Evolutionary conservation across 768 basidiomycete genomes (phyloP), one percentile per base, ranked within the genome.

Genomic region (Rubroboletus pulcherrimus): DNA sequence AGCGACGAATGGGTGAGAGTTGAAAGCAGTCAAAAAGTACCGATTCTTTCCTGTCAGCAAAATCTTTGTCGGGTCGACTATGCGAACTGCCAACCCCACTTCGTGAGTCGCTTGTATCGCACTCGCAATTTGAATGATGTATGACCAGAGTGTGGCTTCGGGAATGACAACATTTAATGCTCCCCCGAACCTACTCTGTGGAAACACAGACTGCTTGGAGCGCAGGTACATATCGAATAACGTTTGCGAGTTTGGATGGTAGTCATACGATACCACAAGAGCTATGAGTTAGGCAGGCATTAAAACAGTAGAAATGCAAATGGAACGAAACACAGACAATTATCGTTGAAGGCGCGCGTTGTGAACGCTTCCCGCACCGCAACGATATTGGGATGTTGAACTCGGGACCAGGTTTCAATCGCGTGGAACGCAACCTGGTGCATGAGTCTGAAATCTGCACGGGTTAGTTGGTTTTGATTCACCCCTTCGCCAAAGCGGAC

Each of bases 351-450:
- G 0, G 90, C 84, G 30, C 87, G 81, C 0, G 96, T 96, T 0
- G 97, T 98, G 75, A 99, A 98, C 0, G 96, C 97, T 69, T 98
- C 97, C 47, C 83, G 81, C 21, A 98, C 75, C 9, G 82, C 71
- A 15, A 96, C 84, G 56, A 99, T 86, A 59, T 82, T 86, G 1
- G 97, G 94, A 73, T 98, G 96, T 17, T 77, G 81, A 53, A 98
- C 77, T 42, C 81, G 78, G 1, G 85, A 83, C 97, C 97, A 99
- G 15, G 83, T 75, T 60, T 97, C 95, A 44, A 98, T 87, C 9
- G 84, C 74, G 12, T 73, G 74, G 64, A 99, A 95, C 1, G 96
- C 94, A 21, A 79, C 75, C 65, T 92, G 91, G 60, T 91, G 84
- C 63, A 78, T 81, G 49, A 98, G 74, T 29, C 93, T 86, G 71